These are phyloP conservation scores for Poa annua DNA, from an alignment of 176 grass and related monocot species.

Conservation along the genomic window DNA sequence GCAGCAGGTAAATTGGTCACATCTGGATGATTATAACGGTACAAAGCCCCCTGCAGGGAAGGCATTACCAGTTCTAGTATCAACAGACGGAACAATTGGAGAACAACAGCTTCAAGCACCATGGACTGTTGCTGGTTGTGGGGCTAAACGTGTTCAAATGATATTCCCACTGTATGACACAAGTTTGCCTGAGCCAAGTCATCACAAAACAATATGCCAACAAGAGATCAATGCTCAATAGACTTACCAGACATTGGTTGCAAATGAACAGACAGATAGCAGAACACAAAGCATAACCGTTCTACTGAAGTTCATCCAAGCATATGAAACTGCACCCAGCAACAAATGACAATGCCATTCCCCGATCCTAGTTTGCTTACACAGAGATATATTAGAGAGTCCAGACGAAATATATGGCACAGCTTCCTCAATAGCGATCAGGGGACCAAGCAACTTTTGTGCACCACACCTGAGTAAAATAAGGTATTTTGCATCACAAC, in stretches of 20 bases:
- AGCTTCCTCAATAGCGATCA: conserved; percentile 79
- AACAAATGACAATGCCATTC: conserved; percentile 90
- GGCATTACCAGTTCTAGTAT: conserved; percentile 84
- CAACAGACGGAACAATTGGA: conserved; percentile 81
- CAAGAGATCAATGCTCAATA: background rate
- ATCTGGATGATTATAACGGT: conserved; percentile 90
- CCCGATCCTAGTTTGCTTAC: conserved; percentile 79
- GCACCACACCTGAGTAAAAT: conserved; percentile 70
- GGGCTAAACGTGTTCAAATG: conserved; percentile 96
- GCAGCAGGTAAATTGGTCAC: conserved; percentile 88
- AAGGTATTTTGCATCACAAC: conserved; percentile 14
- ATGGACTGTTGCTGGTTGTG: conserved; percentile 82
- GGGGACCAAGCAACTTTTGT: conserved; percentile 79
- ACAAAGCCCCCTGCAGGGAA: conserved; percentile 78
- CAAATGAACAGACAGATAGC: conserved; percentile 90
- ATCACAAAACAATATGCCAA: conserved; percentile 5
- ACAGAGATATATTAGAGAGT: conserved; percentile 63
- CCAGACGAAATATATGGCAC: conserved; percentile 90
- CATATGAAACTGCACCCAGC: conserved; percentile 92
- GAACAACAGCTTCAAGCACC: conserved; percentile 89
- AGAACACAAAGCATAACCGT: conserved; percentile 94
- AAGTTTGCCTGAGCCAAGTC: conserved; percentile 25
- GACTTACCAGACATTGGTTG: conserved; percentile 92
- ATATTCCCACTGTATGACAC: conserved; percentile 75
- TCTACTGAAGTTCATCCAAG: conserved; percentile 89